phyloP scores from a whole-genome alignment of 768 basidiomycete species.

The Hypholoma sublateritium region DNA sequence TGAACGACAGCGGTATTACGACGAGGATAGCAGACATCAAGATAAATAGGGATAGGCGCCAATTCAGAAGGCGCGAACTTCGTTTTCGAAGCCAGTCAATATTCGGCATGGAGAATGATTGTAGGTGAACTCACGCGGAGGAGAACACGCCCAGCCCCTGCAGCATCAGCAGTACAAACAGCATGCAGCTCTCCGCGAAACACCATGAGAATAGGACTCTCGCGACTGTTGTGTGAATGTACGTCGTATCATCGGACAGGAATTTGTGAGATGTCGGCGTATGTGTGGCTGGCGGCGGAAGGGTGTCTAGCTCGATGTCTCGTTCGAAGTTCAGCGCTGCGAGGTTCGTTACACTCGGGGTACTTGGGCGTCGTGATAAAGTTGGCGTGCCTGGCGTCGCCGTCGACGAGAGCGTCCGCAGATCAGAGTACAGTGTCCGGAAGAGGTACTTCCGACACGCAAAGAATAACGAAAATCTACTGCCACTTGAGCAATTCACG shows the following conservation, averaged over 20 bases:
- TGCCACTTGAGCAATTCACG: not conserved
- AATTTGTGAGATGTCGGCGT: constrained; percentile 21
- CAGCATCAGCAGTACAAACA: constrained; percentile 73
- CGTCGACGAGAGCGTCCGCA: constrained; percentile 44
- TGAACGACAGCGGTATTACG: constrained; percentile 63
- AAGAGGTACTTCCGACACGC: constrained; percentile 61
- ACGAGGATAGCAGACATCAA: constrained; percentile 65
- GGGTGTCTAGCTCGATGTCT: constrained; percentile 35
- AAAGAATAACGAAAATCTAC: constrained; percentile 51
- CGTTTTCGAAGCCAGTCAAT: not conserved
- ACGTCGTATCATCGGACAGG: constrained; percentile 16
- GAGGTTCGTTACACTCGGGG: constrained; percentile 5
- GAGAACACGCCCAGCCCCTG: constrained; percentile 61
- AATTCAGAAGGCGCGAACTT: constrained; percentile 69
- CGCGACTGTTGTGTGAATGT: constrained; percentile 55
- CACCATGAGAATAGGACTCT: constrained; percentile 64
- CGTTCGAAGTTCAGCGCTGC: constrained; percentile 15
- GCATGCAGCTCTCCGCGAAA: constrained; percentile 72
- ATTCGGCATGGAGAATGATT: not conserved
- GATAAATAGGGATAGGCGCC: constrained; percentile 62
- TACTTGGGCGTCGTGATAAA: constrained; percentile 1
- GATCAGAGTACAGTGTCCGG: constrained; percentile 56
- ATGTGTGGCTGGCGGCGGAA: constrained; percentile 38
- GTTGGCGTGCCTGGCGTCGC: constrained; percentile 18
- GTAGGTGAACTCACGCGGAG: constrained; percentile 43